Conservation (phyloP, 257 asterid species). For the Mitragyna speciosa region DNA sequence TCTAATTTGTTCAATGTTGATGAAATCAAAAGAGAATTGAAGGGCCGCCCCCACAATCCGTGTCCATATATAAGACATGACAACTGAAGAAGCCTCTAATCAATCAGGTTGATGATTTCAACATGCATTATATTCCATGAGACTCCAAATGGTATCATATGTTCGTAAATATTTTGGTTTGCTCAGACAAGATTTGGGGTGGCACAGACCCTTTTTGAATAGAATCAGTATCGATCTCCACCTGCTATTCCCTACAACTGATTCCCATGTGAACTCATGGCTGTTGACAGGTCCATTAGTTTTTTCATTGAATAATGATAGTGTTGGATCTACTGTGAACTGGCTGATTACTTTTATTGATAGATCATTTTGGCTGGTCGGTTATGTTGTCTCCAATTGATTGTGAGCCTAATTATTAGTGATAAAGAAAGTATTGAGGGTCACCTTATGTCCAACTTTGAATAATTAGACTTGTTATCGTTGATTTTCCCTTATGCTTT, state of each 20-base stretch:
- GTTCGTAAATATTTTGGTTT: neutral
- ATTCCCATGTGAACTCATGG: conserved; percentile 37
- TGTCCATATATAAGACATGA: neutral
- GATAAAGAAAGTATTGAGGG: neutral
- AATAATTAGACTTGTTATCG: neutral
- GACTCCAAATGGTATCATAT: neutral
- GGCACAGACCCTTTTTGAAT: conserved; percentile 10
- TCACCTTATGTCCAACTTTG: neutral
- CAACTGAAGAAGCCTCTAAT: neutral
- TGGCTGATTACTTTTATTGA: neutral
- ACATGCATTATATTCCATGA: neutral
- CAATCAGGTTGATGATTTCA: neutral
- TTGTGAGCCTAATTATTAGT: neutral
- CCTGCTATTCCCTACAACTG: conserved; percentile 30
- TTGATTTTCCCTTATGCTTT: neutral
- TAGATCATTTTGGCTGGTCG: conserved; percentile 8
- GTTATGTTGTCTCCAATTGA: conserved; percentile 1
- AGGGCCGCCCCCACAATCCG: conserved; percentile 18
- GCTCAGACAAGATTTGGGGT: conserved; percentile 14
- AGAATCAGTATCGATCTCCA: conserved; percentile 44
- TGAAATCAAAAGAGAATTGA: no score
- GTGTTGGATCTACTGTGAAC: neutral
- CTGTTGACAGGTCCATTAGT: conserved; percentile 7
- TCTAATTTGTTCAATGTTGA: neutral
- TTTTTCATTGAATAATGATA: neutral